phyloP scores from a whole-genome alignment of 208 protist species.

The Wallacemonas sp. region DNA sequence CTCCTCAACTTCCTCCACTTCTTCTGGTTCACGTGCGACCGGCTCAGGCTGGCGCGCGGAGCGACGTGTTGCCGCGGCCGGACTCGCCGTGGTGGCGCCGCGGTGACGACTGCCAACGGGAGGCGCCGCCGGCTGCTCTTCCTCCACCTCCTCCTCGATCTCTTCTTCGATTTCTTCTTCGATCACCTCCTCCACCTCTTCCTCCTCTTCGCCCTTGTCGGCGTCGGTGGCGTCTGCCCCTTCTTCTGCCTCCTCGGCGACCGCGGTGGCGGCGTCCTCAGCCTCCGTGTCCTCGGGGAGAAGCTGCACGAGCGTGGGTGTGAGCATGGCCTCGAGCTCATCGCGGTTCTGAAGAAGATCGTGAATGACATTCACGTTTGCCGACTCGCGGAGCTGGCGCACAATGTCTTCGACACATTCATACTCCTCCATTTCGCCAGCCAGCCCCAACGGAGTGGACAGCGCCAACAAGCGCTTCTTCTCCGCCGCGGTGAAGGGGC shows the following conservation, averaged over 20 bases:
- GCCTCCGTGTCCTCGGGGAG: conserved; percentile 64
- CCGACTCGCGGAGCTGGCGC: conserved; percentile 50
- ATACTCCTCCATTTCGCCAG: conserved; percentile 43
- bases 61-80: not conserved
- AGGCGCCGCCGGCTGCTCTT: conserved; percentile 1
- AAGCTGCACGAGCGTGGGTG: conserved; percentile 79
- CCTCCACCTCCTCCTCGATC: conserved; percentile 7
- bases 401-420: conserved; percentile 71
- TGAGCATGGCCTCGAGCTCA: conserved; percentile 78
- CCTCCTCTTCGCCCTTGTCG: conserved; percentile 11
- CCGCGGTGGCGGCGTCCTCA: conserved; percentile 6
- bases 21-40: not conserved
- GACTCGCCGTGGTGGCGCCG: conserved; percentile 5
- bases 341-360: conserved; percentile 75
- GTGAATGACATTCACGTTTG: conserved; percentile 63
- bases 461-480: conserved; percentile 47
- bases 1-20: conserved; percentile 16
- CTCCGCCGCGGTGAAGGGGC: conserved; percentile 60
- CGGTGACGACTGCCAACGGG: conserved; percentile 1
- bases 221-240: no score
- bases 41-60: not conserved
- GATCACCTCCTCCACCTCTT: conserved; percentile 16
- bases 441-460: conserved; percentile 63
- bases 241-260: conserved; percentile 6
- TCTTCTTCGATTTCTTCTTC: conserved; percentile 5